These are phyloP conservation scores for Byssothecium circinans DNA, from an alignment of 2,329 filamentous ascomycete genomes.

Conservation along the genomic window DNA sequence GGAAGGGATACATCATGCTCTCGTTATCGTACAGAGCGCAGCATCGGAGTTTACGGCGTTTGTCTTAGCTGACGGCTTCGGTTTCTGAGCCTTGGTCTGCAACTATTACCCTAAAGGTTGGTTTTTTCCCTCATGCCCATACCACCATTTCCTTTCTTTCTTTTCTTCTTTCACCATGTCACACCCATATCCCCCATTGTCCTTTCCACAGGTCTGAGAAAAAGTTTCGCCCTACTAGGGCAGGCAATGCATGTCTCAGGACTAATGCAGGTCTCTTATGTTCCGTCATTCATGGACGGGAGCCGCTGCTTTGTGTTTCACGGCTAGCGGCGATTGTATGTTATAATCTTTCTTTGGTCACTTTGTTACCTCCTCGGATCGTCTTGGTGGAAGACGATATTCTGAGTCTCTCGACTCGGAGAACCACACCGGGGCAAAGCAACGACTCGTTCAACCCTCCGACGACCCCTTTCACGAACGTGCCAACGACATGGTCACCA, in stretches of 20 bases:
- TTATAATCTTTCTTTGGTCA: conserved; percentile 22
- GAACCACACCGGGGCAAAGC: no score
- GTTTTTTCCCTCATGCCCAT: conserved; percentile 9
- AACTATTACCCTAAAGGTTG: conserved; percentile 23
- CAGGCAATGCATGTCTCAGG: neutral
- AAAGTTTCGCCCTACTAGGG: conserved; percentile 13
- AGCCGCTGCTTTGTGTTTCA: neutral
- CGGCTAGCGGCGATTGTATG: conserved; percentile 17
- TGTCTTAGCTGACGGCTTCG: conserved; percentile 30
- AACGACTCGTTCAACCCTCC: no score
- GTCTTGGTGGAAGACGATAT: neutral
- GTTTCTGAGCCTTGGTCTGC: conserved; percentile 15
- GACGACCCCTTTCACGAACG: no score
- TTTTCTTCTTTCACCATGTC: conserved; percentile 2
- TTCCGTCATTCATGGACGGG: conserved; percentile 4
- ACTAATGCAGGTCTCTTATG: conserved; percentile 1
- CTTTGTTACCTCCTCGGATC: neutral
- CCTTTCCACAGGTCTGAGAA: conserved; percentile 11
- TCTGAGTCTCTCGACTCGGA: neutral
- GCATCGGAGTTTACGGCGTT: conserved; percentile 43
- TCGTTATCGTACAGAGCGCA: conserved; percentile 40
- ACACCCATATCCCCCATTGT: conserved; percentile 8
- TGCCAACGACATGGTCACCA: no score
- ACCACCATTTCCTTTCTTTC: conserved; percentile 3
- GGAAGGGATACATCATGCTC: conserved; percentile 42